These are phyloP conservation scores for Durusdinium trenchii DNA, from an alignment of 73 alveolate species.

Conservation along the genomic window DNA sequence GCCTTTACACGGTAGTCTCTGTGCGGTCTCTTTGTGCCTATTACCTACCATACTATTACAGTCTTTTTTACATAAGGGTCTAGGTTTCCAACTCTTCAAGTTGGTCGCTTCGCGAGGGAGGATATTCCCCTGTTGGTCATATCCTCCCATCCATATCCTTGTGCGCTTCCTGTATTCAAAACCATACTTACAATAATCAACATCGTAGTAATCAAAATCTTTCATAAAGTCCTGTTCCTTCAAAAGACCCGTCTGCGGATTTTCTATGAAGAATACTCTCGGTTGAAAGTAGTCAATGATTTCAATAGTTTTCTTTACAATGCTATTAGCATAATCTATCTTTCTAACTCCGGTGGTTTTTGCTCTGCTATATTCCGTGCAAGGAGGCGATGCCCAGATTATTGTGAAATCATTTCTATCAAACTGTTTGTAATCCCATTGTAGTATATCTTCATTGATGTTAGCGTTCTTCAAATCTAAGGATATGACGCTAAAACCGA, in stretches of 20 bases:
- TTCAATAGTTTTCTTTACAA: constrained; percentile 4
- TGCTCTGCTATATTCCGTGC: constrained; percentile 17
- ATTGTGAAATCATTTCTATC: background rate
- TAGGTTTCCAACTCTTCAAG: too few species aligned
- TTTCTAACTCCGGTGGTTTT: background rate
- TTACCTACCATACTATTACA: too few species aligned
- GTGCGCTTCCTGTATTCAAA: constrained; percentile 13
- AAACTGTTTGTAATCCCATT: background rate
- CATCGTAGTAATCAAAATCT: background rate
- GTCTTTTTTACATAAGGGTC: too few species aligned
- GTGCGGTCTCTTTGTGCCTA: too few species aligned
- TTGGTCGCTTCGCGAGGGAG: too few species aligned
- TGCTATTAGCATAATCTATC: constrained; percentile 16
- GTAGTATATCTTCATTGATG: background rate
- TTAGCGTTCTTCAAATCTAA: background rate
- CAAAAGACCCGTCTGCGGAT: constrained; percentile 29
- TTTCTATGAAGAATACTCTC: background rate
- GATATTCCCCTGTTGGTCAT: too few species aligned
- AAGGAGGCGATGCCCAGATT: background rate
- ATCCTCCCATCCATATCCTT: constrained; percentile 14
- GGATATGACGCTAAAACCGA: background rate
- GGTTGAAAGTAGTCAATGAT: constrained; percentile 2
- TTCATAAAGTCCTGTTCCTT: constrained; percentile 24
- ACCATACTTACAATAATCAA: constrained; percentile 23
- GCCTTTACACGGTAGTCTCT: too few species aligned